phyloP scores from a whole-genome alignment of 179 eudicot genomes.

The Spinacia oleracea region DNA sequence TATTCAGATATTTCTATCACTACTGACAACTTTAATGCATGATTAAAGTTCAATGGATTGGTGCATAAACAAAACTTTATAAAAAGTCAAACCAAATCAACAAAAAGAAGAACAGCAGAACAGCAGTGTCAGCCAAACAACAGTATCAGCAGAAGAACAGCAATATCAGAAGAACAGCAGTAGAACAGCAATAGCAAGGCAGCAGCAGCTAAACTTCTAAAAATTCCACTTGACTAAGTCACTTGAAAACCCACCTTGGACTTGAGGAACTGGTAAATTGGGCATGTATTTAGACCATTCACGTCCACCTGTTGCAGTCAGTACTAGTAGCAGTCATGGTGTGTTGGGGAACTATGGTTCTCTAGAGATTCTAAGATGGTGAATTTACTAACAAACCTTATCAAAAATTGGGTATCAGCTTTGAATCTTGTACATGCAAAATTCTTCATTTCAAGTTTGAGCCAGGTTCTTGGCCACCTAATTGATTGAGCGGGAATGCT shows the following conservation, averaged over 20 bases:
- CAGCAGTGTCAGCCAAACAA: too few relatives aligned
- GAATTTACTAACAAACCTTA: too few relatives aligned
- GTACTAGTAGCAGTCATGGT: constrained; percentile 7
- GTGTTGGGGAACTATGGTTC: background rate
- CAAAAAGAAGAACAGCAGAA: too few relatives aligned
- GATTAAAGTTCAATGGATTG: too few relatives aligned
- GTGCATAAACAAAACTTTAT: too few relatives aligned
- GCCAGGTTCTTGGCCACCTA: constrained; percentile 96
- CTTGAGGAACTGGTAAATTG: constrained; percentile 86
- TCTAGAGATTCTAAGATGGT: background rate
- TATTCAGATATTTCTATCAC: too few relatives aligned
- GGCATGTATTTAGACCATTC: too few relatives aligned
- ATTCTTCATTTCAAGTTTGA: constrained; percentile 80
- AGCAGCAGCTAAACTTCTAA: constrained; percentile 89
- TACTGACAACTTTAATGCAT: too few relatives aligned
- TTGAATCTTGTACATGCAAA: constrained; percentile 87
- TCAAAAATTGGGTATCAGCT: constrained; percentile 92
- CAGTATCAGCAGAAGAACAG: too few relatives aligned
- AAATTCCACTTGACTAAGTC: constrained; percentile 90
- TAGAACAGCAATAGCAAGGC: too few relatives aligned
- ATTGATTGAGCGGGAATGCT: constrained; percentile 97
- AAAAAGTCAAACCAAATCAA: too few relatives aligned
- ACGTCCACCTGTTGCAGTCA: constrained; percentile 61
- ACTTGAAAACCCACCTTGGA: constrained; percentile 87
- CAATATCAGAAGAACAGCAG: too few relatives aligned